Evolutionary conservation across 768 basidiomycete genomes (phyloP).

Genomic region (Astraeus odoratus): DNA sequence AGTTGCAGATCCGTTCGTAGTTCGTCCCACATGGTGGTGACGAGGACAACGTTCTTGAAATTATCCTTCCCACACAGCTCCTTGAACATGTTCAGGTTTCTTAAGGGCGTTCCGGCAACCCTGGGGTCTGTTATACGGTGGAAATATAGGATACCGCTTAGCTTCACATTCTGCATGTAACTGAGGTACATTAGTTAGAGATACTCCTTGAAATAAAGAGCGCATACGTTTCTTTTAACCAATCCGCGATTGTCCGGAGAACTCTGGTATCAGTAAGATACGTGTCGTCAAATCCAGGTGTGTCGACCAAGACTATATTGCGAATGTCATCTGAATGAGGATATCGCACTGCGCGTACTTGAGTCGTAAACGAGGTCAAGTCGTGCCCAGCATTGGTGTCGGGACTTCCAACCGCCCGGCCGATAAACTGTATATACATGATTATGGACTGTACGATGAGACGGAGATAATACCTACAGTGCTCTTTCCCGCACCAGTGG

Average conservation of each 20-base stretch:
- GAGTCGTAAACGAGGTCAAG: slow-evolving; percentile 17
- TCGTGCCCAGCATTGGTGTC: slow-evolving; percentile 13
- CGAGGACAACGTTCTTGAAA: slow-evolving; percentile 22
- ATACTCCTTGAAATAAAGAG: no score
- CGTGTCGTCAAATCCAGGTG: slow-evolving; percentile 17
- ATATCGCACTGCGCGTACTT: no score
- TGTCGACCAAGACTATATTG: slow-evolving; percentile 10
- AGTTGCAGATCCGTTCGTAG: slow-evolving; percentile 25
- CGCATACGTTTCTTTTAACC: slow-evolving; percentile 22
- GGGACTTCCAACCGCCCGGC: background rate
- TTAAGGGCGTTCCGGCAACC: slow-evolving; percentile 22
- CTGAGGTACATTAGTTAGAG: no score
- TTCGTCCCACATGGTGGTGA: no score
- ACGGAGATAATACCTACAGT: slow-evolving; percentile 12
- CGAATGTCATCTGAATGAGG: slow-evolving; percentile 1
- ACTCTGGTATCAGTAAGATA: slow-evolving; percentile 18
- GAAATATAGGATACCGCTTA: no score
- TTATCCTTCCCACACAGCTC: slow-evolving; percentile 17
- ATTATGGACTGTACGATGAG: background rate
- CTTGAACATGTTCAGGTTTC: slow-evolving; percentile 26
- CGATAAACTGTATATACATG: background rate
- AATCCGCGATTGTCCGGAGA: slow-evolving; percentile 18
- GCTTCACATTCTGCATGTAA: no score
- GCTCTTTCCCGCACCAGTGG: slow-evolving; percentile 26
- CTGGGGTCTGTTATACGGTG: no score